Evolutionary conservation across 2,329 filamentous ascomycete species (phyloP).

Genomic region (Ceratocystis variospora): DNA sequence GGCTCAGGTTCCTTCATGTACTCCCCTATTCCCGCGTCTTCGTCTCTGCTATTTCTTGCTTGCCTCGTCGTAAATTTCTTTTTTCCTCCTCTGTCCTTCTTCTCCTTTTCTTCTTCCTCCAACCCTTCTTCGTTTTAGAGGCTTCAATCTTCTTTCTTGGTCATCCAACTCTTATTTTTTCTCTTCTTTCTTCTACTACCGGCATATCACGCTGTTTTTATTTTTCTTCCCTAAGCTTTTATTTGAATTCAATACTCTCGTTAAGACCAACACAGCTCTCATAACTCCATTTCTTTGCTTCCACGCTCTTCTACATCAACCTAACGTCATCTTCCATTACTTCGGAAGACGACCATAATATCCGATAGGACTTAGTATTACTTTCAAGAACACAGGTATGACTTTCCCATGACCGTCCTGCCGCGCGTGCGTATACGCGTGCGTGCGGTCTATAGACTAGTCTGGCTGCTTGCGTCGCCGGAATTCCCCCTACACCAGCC

Average conservation of each 20-base stretch:
- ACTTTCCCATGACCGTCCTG: background rate
- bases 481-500: background rate
- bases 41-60: constrained; percentile 4
- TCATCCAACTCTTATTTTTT: constrained; percentile 19
- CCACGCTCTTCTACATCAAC: constrained; percentile 18
- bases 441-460: background rate
- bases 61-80: constrained; percentile 22
- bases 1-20: constrained; percentile 20
- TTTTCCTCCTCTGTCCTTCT: constrained; percentile 21
- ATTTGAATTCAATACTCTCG: constrained; percentile 23
- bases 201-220: constrained; percentile 21
- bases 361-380: constrained; percentile 14
- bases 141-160: constrained; percentile 22
- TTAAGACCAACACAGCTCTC: constrained; percentile 22
- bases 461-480: background rate
- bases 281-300: constrained; percentile 13
- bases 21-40: constrained; percentile 15
- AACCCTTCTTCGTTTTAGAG: constrained; percentile 16
- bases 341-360: constrained; percentile 19
- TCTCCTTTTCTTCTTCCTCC: constrained; percentile 20
- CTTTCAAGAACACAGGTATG: constrained; percentile 10
- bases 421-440: too few relatives aligned
- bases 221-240: constrained; percentile 22
- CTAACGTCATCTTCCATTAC: constrained; percentile 16
- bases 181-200: constrained; percentile 23